Conservation (phyloP, 768 basidiomycete species). For the Goffeauzyma gilvescens region DNA sequence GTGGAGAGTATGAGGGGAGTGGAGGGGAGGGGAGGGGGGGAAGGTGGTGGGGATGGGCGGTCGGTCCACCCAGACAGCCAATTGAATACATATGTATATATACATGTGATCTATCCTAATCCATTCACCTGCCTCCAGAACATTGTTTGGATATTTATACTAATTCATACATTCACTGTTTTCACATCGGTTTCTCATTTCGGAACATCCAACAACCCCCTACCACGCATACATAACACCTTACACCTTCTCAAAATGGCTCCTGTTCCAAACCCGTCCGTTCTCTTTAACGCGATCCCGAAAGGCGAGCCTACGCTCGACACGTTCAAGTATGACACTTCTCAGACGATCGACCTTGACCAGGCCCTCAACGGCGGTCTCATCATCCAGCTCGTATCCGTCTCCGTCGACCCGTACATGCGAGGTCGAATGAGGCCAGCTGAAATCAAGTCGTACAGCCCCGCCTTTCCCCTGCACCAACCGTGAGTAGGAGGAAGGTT, state of each 20-base stretch:
- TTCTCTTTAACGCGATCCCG: conserved; percentile 18
- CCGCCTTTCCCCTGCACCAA: conserved; percentile 22
- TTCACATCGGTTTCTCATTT: too few species aligned
- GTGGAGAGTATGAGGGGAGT: too few species aligned
- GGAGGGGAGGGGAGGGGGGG: too few species aligned
- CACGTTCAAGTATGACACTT: conserved; percentile 36
- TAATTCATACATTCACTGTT: too few species aligned
- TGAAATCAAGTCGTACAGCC: conserved; percentile 14
- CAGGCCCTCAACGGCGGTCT: conserved; percentile 37
- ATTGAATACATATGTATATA: too few species aligned
- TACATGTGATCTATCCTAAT: too few species aligned
- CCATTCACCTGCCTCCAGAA: neutral
- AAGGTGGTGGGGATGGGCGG: too few species aligned
- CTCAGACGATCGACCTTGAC: conserved; percentile 40
- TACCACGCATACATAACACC: neutral
- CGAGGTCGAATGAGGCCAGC: conserved; percentile 34
- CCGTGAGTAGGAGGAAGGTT: conserved; percentile 14
- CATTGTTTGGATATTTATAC: too few species aligned
- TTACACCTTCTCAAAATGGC: conserved; percentile 1
- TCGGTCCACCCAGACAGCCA: too few species aligned
- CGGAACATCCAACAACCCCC: too few species aligned
- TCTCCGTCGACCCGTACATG: conserved; percentile 39
- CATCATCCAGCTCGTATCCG: conserved; percentile 38
- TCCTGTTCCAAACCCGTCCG: conserved; percentile 5
- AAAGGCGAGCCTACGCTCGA: conserved; percentile 30